Conservation (phyloP, 1,284 basidiomycete species). For the Bjerkandera adusta region DNA sequence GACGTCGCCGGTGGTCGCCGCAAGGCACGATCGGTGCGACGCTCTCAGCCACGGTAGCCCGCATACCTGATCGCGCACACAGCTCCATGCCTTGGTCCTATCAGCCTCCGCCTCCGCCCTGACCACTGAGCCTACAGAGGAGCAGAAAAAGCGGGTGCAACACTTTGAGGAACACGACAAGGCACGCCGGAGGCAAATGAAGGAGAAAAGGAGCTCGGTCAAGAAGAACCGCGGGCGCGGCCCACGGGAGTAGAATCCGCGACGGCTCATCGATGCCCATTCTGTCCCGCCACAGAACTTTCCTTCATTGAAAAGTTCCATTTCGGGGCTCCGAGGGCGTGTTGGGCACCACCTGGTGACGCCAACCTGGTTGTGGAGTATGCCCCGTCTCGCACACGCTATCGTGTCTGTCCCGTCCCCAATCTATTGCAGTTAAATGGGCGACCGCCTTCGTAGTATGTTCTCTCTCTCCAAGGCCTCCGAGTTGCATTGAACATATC, state of each 20-base stretch:
- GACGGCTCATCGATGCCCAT: too few species aligned
- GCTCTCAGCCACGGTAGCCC: not conserved
- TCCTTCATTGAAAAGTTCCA: not conserved
- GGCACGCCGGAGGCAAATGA: constrained; percentile 45
- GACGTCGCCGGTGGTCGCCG: too few species aligned
- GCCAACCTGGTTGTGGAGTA: constrained; percentile 1
- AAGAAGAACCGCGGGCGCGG: constrained; percentile 35
- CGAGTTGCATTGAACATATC: too few species aligned
- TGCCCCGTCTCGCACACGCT: constrained; percentile 2
- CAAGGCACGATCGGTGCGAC: not conserved
- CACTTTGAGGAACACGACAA: constrained; percentile 43
- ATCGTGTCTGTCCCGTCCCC: too few species aligned
- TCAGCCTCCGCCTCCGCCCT: constrained; percentile 45
- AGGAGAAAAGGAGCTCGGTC: constrained; percentile 46
- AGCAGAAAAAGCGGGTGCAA: constrained; percentile 55
- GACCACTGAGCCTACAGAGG: constrained; percentile 52
- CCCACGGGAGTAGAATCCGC: constrained; percentile 20
- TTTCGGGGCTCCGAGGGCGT: not conserved
- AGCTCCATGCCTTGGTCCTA: constrained; percentile 58
- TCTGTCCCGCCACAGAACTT: not conserved
- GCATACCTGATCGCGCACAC: not conserved
- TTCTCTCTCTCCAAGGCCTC: too few species aligned
- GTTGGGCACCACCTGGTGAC: not conserved
- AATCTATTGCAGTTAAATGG: too few species aligned
- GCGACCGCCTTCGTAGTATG: too few species aligned